These are phyloP conservation scores for Puya raimondii DNA, from an alignment of 176 grass and related monocot genomes.

Conservation along the genomic window DNA sequence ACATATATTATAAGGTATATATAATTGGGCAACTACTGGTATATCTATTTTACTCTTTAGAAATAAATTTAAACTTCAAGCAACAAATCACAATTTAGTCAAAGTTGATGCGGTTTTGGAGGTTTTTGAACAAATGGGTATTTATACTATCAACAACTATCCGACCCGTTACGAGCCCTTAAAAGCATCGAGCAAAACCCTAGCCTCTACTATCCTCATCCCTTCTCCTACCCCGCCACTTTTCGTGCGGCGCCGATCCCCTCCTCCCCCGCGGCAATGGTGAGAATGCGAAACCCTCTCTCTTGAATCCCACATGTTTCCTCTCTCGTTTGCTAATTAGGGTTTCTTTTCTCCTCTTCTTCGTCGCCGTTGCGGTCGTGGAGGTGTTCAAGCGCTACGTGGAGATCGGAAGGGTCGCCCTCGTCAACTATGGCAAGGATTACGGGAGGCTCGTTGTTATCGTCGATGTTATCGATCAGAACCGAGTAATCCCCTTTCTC, in stretches of 20 bases:
- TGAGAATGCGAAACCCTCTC: slow-evolving; percentile 6
- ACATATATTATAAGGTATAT: too few species aligned
- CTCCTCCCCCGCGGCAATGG: slow-evolving; percentile 35
- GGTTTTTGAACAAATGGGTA: too few species aligned
- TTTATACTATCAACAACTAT: too few species aligned
- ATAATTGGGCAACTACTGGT: too few species aligned
- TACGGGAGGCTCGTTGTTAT: slow-evolving; percentile 76
- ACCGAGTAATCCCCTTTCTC: slow-evolving; percentile 34
- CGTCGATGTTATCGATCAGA: slow-evolving; percentile 78
- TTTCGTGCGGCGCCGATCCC: not conserved
- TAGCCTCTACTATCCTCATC: slow-evolving; percentile 16
- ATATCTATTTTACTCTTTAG: too few species aligned
- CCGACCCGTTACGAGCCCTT: too few species aligned
- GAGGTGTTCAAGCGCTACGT: slow-evolving; percentile 86
- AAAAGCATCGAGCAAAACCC: slow-evolving; percentile 23
- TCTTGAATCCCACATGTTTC: not conserved
- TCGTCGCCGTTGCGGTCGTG: not conserved
- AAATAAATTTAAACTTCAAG: too few species aligned
- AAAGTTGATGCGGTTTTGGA: too few species aligned
- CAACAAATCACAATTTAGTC: too few species aligned
- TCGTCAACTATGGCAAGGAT: slow-evolving; percentile 85
- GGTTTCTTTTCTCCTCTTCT: not conserved
- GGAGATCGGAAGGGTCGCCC: slow-evolving; percentile 82
- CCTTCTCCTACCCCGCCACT: not conserved
- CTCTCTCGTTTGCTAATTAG: not conserved